phyloP scores from a whole-genome alignment of 768 basidiomycete species.

The Psilocybe cubensis region DNA sequence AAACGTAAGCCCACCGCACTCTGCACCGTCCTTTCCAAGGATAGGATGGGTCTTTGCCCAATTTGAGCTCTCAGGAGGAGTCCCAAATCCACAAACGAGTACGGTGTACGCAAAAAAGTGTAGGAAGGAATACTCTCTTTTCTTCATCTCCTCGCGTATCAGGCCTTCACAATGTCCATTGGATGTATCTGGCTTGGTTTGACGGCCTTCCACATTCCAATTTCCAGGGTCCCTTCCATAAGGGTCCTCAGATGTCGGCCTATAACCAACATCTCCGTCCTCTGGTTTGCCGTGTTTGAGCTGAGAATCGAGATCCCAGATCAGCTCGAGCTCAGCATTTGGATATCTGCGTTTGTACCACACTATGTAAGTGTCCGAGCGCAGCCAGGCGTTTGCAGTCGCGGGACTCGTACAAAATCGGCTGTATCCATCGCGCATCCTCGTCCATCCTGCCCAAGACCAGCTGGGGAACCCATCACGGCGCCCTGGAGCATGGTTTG shows the following conservation, averaged over 20 bases:
- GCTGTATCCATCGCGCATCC: neutral
- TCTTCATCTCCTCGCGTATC: neutral
- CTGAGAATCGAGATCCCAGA: slow-evolving; percentile 1
- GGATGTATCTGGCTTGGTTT: neutral
- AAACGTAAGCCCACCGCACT: neutral
- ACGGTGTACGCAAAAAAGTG: slow-evolving; percentile 2
- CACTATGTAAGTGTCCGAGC: neutral
- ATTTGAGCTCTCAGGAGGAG: neutral
- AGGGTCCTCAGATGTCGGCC: neutral
- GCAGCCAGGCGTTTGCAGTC: neutral
- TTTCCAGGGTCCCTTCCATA: neutral
- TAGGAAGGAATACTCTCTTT: neutral
- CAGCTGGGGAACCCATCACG: slow-evolving; percentile 1
- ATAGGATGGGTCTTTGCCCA: neutral
- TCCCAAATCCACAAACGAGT: neutral
- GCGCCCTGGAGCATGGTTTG: neutral
- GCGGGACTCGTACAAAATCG: neutral
- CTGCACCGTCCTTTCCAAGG: neutral
- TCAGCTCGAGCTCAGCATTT: neutral
- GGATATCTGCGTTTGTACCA: neutral
- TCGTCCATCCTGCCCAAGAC: slow-evolving; percentile 6
- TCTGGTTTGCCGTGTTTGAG: neutral
- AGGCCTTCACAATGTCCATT: neutral
- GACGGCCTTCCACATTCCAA: too few relatives aligned
- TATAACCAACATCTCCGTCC: neutral